Conservation (phyloP, 345 rosid genomes). For the Rhizophora mangle region DNA sequence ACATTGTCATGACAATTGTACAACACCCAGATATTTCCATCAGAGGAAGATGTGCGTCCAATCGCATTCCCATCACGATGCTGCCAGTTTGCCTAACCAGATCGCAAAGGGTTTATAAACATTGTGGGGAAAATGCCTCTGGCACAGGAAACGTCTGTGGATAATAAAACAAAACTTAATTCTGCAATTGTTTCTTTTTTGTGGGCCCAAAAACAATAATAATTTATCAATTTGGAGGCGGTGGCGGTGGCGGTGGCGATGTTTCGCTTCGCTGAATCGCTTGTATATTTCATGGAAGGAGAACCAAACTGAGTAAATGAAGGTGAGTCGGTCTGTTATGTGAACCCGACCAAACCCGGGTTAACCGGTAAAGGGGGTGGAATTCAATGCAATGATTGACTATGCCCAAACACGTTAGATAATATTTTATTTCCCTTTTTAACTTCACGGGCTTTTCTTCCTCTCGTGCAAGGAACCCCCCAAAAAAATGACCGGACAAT, state of each 20-base stretch:
- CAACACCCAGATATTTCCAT: background rate
- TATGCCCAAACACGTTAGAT: conserved; percentile 8
- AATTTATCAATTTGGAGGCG: too few relatives aligned
- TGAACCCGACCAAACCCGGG: conserved; percentile 45
- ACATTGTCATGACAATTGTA: background rate
- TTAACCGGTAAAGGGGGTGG: conserved; percentile 17
- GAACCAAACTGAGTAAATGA: background rate
- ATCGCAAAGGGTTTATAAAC: background rate
- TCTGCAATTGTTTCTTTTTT: too few relatives aligned
- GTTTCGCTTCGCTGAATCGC: background rate
- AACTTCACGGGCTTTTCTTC: background rate
- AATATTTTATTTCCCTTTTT: background rate
- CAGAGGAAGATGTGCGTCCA: background rate
- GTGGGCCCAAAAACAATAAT: too few relatives aligned
- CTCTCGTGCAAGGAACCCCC: too few relatives aligned
- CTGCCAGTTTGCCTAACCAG: conserved; percentile 4
- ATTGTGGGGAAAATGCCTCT: background rate
- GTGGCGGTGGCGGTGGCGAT: too few relatives aligned
- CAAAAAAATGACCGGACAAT: conserved; percentile 10
- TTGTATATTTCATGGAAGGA: conserved; percentile 11
- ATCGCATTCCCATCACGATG: background rate
- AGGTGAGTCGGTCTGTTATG: conserved; percentile 21
- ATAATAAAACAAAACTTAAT: background rate
- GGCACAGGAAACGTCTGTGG: background rate
- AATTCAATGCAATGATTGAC: conserved; percentile 48